Percentiles rank a stretch among this genome's conserved stretches.
These are phyloP conservation scores for Bertia moriformis DNA, from an alignment of 2,329 filamentous ascomycete species.

Conservation along the genomic window DNA sequence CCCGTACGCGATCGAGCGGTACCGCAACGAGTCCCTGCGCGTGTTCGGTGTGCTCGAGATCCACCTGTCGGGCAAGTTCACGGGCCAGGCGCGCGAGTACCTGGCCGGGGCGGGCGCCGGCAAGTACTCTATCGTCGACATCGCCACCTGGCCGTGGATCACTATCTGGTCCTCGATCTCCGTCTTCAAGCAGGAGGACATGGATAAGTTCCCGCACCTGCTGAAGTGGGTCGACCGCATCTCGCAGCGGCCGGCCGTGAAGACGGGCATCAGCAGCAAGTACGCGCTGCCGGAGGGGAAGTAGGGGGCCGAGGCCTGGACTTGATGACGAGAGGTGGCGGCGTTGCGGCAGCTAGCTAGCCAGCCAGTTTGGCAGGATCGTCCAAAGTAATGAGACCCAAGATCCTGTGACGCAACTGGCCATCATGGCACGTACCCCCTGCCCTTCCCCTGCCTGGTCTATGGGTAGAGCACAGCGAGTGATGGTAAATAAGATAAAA, in stretches of 20 bases:
- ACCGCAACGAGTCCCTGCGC: slow-evolving; percentile 32
- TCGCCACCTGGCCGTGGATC: slow-evolving; percentile 3
- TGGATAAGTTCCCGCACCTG: slow-evolving; percentile 4
- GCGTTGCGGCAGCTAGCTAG: no score
- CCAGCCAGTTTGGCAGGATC: no score
- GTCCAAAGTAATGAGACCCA: no score
- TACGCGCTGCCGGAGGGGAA: no score
- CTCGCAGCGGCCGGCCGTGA: slow-evolving; percentile 1
- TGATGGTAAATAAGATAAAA: no score
- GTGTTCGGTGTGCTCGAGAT: slow-evolving; percentile 40
- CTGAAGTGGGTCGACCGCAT: slow-evolving; percentile 4
- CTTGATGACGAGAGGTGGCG: no score
- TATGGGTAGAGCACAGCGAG: no score
- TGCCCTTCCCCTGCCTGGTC: no score
- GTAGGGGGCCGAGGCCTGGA: no score
- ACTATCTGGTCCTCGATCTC: slow-evolving; percentile 3
- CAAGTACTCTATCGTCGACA: slow-evolving; percentile 4
- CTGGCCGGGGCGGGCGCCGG: slow-evolving; percentile 3
- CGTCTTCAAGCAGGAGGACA: slow-evolving; percentile 3
- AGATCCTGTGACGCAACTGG: no score
- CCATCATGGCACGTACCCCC: no score
- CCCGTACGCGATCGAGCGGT: slow-evolving; percentile 31
- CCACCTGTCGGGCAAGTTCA: slow-evolving; percentile 14
- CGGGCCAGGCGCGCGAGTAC: slow-evolving; percentile 3
- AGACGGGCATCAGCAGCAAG: slow-evolving; percentile 3